phyloP scores from a whole-genome alignment of 352 stramenopile genomes.

The Achlya hypogyna region DNA sequence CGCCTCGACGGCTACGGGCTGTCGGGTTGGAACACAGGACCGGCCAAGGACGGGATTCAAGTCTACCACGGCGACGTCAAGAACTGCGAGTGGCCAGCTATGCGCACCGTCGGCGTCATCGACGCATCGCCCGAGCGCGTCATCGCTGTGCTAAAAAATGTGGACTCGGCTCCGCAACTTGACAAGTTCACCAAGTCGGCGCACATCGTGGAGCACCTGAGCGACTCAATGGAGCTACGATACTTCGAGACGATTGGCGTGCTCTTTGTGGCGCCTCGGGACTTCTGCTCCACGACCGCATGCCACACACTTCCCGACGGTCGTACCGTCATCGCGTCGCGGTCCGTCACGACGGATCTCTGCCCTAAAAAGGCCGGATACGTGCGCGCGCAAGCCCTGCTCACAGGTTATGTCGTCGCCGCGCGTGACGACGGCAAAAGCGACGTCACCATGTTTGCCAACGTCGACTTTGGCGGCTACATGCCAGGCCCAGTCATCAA shows the following conservation, averaged over 20 bases:
- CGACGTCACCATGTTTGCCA: slow-evolving; percentile 54
- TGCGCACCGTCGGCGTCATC: slow-evolving; percentile 56
- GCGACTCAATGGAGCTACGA: slow-evolving; percentile 50
- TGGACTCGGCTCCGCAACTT: slow-evolving; percentile 60
- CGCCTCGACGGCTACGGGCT: slow-evolving; percentile 53
- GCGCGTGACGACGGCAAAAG: slow-evolving; percentile 53
- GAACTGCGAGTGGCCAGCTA: slow-evolving; percentile 59
- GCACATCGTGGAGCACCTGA: slow-evolving; percentile 48
- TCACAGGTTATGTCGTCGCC: slow-evolving; percentile 65
- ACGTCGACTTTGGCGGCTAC: slow-evolving; percentile 71
- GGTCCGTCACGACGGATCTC: slow-evolving; percentile 45
- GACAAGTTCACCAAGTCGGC: slow-evolving; percentile 78
- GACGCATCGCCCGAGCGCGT: slow-evolving; percentile 43
- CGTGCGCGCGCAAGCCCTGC: slow-evolving; percentile 31
- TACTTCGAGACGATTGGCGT: slow-evolving; percentile 51
- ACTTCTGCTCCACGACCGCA: slow-evolving; percentile 64
- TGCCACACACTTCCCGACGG: slow-evolving; percentile 37
- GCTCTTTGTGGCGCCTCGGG: slow-evolving; percentile 65
- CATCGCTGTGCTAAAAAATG: slow-evolving; percentile 37
- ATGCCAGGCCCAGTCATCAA: slow-evolving; percentile 60
- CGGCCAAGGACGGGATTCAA: slow-evolving; percentile 56
- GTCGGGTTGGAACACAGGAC: slow-evolving; percentile 54
- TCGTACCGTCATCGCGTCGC: slow-evolving; percentile 57
- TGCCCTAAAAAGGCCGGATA: slow-evolving; percentile 40
- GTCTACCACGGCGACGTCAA: slow-evolving; percentile 50